Conservation (phyloP, 2,329 filamentous ascomycete species). For the Ascomycota sp. region DNA sequence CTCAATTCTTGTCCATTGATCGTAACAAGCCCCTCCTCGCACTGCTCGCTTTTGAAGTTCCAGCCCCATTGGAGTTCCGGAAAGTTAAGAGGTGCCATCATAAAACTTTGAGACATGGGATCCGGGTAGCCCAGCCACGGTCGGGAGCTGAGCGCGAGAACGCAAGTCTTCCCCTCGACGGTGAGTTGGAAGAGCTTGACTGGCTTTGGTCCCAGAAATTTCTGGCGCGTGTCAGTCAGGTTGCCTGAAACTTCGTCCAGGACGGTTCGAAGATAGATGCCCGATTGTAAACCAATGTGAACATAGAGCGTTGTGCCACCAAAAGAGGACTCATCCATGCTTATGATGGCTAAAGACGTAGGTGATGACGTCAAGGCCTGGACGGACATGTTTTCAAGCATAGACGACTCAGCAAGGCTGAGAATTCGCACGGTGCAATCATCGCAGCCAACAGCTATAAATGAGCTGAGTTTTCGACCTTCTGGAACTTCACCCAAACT, state of each 20-base stretch:
- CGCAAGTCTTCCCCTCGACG: constrained; percentile 64
- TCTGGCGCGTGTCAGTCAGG: constrained; percentile 80
- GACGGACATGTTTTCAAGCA: constrained; percentile 81
- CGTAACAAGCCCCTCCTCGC: constrained; percentile 80
- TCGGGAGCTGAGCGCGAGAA: constrained; percentile 76
- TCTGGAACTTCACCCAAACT: constrained; percentile 84
- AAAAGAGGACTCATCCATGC: constrained; percentile 85
- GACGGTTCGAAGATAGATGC: constrained; percentile 87
- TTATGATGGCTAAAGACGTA: constrained; percentile 74
- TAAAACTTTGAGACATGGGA: constrained; percentile 67
- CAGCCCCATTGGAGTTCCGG: constrained; percentile 79
- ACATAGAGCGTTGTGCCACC: constrained; percentile 79
- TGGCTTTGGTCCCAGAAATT: constrained; percentile 79
- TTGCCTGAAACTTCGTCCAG: constrained; percentile 92
- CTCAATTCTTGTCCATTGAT: constrained; percentile 75
- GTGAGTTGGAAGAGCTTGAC: constrained; percentile 84
- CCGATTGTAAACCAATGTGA: constrained; percentile 88
- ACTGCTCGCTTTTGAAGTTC: constrained; percentile 93
- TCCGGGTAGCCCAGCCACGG: constrained; percentile 96
- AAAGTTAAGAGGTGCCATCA: constrained; percentile 82
- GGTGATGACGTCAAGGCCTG: constrained; percentile 84
- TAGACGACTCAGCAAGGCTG: constrained; percentile 75
- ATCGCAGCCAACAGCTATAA: constrained; percentile 88
- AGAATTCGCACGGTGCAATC: constrained; percentile 89
- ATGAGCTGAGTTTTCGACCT: constrained; percentile 73